Evolutionary conservation across 352 stramenopile species (phyloP), one percentile per base, ranked within the genome.

Genomic region (Vaucheria bursata): DNA sequence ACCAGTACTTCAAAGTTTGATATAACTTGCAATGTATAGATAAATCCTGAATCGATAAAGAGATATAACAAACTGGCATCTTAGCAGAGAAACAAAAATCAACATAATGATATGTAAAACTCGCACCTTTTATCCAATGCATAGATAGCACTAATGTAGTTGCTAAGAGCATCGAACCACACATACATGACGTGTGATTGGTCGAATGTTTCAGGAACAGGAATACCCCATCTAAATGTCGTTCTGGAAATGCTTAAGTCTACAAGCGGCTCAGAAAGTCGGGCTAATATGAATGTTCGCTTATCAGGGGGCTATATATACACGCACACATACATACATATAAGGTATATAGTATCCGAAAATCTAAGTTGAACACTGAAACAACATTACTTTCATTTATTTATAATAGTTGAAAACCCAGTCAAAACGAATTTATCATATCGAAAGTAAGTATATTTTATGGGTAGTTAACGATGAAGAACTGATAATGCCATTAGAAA

Each of bases 81-180:
- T n/a, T n/a, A n/a, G n/a, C n/a, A n/a, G n/a, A n/a, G n/a, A n/a
- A n/a, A n/a, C n/a, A n/a, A n/a, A n/a, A n/a, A n/a, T n/a, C n/a
- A n/a, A n/a, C n/a, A n/a, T n/a, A n/a, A n/a, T n/a, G n/a, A n/a
- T n/a, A n/a, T n/a, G n/a, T n/a, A n/a, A n/a, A n/a, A n/a, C n/a
- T n/a, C 67, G 5, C 32, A 25, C 50, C 32, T 18, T 45, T 79
- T 74, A 73, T 93, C 84, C 45, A 92, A 88, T 78, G 91, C 94
- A 74, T 91, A 89, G 33, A 95, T 88, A 34, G 92, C 94, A 7
- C 95, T 98, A 52, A 98, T 81, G 78, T 99, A 99, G 87, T 99
- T 99, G n/a, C 95, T 94, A 5, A 99, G 87, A 7, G 97, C 97
- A 87, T 99, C 97, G 80, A 99, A 98, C 97, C 97, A 99, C 49